These are phyloP conservation scores for Glebionis coronaria DNA, from an alignment of 129 eudicot species.

Conservation along the genomic window DNA sequence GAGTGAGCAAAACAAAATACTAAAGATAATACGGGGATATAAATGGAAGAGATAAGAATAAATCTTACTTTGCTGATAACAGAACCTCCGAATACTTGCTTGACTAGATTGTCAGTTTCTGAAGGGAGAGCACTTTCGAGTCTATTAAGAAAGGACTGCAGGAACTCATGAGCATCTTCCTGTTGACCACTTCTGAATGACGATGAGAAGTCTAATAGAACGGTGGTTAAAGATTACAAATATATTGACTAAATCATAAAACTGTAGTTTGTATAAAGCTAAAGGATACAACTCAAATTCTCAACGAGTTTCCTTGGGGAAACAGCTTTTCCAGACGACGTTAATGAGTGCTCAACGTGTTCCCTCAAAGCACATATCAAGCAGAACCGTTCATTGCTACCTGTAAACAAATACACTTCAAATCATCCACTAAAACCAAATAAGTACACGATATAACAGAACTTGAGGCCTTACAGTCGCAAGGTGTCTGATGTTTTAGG, in stretches of 20 bases:
- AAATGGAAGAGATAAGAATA: neutral
- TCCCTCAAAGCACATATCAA: constrained; percentile 56
- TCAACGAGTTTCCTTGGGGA: constrained; percentile 57
- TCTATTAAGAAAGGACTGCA: constrained; percentile 77
- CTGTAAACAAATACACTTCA: constrained; percentile 37
- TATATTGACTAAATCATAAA: neutral
- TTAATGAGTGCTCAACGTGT: constrained; percentile 49
- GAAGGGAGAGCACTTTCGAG: constrained; percentile 48
- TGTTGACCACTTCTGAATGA: constrained; percentile 61
- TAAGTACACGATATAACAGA: neutral
- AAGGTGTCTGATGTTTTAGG: constrained; percentile 29
- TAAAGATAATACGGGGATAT: neutral
- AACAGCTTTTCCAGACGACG: constrained; percentile 33
- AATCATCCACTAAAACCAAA: neutral
- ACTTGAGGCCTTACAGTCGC: constrained; percentile 37
- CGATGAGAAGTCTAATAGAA: constrained; percentile 62
- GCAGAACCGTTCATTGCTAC: constrained; percentile 43
- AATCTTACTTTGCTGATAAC: constrained; percentile 79
- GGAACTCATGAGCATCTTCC: constrained; percentile 95
- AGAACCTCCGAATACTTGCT: constrained; percentile 80
- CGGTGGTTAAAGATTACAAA: constrained; percentile 40
- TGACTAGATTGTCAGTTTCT: constrained; percentile 51
- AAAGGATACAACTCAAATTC: constrained; percentile 87
- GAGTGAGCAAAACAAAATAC: neutral
- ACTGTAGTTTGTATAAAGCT: neutral